These are phyloP conservation scores for Scheffersomyces cryptocercus DNA, from an alignment of 1,139 yeast species.

Conservation along the genomic window DNA sequence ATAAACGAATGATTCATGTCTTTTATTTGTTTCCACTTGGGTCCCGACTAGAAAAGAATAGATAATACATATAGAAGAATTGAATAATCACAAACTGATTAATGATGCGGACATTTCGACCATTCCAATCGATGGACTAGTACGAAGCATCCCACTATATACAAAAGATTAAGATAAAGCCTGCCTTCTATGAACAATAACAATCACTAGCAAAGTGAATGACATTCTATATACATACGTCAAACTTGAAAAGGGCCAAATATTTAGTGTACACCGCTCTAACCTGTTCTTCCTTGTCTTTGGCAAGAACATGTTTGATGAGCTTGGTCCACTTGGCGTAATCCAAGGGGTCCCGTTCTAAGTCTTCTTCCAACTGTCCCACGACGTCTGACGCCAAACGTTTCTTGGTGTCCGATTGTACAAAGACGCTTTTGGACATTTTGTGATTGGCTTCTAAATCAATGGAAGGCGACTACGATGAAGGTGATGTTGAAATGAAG, in stretches of 20 bases:
- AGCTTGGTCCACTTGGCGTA: conserved; percentile 58
- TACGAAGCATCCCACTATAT: not conserved
- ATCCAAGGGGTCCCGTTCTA: conserved; percentile 59
- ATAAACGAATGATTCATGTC: too few species aligned
- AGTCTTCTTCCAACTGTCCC: conserved; percentile 60
- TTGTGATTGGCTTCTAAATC: too few species aligned
- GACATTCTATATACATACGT: conserved; percentile 23
- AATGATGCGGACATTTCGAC: not conserved
- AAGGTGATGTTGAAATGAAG: too few species aligned
- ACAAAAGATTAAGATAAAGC: not conserved
- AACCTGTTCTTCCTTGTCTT: conserved; percentile 66
- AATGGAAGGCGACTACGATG: too few species aligned
- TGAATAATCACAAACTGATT: not conserved
- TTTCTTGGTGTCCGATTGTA: conserved; percentile 28
- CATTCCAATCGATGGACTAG: conserved; percentile 1
- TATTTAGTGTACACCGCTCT: conserved; percentile 61
- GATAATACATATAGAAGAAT: not conserved
- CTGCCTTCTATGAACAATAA: not conserved
- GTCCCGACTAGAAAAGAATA: too few species aligned
- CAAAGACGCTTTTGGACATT: conserved; percentile 19
- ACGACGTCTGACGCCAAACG: conserved; percentile 47
- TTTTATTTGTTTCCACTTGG: too few species aligned
- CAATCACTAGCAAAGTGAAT: not conserved
- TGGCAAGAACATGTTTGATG: conserved; percentile 52
- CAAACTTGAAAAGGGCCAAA: conserved; percentile 63